Evolutionary conservation across 1,284 basidiomycete genomes (phyloP).

Genomic region (Austroboletus niveus): DNA sequence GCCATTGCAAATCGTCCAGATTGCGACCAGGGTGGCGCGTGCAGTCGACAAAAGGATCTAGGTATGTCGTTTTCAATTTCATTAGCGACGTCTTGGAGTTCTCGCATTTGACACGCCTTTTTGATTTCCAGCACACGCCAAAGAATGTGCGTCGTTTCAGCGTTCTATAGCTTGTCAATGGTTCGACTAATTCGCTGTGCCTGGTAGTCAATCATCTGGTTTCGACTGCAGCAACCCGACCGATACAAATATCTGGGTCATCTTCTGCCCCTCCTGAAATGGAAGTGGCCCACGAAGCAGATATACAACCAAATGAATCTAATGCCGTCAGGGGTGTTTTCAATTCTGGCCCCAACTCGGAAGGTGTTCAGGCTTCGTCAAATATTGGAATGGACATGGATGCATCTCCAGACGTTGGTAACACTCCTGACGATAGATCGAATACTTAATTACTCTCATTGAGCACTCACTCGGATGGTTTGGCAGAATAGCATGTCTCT

Average conservation of each 20-base stretch:
- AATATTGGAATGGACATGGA: background rate
- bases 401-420: background rate
- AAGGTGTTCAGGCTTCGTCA: constrained; percentile 2
- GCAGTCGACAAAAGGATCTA: constrained; percentile 58
- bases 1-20: constrained; percentile 54
- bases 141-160: constrained; percentile 54
- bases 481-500: background rate
- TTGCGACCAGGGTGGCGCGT: constrained; percentile 58
- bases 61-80: constrained; percentile 41
- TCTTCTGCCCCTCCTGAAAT: background rate
- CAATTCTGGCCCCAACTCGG: background rate
- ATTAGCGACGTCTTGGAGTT: background rate
- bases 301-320: background rate
- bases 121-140: constrained; percentile 54
- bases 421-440: background rate
- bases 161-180: background rate
- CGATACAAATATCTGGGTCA: constrained; percentile 6
- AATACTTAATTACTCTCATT: background rate
- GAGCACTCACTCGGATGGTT: background rate
- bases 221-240: constrained; percentile 8
- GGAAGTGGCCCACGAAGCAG: constrained; percentile 1
- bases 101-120: constrained; percentile 9
- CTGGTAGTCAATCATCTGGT: constrained; percentile 51
- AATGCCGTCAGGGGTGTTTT: background rate
- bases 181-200: constrained; percentile 6